Evolutionary conservation across 805 yeast species (phyloP), one percentile per base, ranked within the genome.

Genomic region (Zygoascus ofunaensis): DNA sequence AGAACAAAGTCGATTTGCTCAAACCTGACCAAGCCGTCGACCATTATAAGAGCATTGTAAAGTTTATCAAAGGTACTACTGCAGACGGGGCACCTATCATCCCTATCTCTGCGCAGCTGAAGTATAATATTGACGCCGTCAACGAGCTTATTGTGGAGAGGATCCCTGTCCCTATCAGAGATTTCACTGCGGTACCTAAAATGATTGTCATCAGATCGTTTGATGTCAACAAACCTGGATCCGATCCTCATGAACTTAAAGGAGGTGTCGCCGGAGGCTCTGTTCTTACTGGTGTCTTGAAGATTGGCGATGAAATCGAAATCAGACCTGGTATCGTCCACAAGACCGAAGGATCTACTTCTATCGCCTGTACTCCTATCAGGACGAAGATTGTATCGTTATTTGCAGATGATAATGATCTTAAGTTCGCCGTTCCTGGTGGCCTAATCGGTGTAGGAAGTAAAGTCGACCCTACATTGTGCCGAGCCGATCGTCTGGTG

Each of bases 221-320:
- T 65, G 99, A 92, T 68, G 98, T 92, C 54, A 92, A 92, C 73
- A 89, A 87, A 70, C 99, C 99, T 49, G 99, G 99, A 72, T 80
- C 96, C 37, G 97, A 89, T 69, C 86, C 94, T 55, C 89, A 83
- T 55, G 97, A 90, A 58, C 77, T 92, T 65, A 89, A 89, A 71
- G 99, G 99, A 61, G 99, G 99, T 80, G 97, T 92, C 64, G 99
- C 99, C 38, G 99, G 99, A 74, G 99, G 99, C 56, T 87, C 96
- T 43, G 90, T 92, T 58, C 75, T 92, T 62, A 87, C 80, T 49
- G 99, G 99, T 77, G 99, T 92, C 40, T 86, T 92, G 73, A 82
- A 85, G 64, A 74, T 92, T 52, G 97, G 96, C 51, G 99, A 92
- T 64, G 97, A 92, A 73, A 90, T 92, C 61, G 99, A 92, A 72